These are phyloP conservation scores for Vitellaria paradoxa DNA, from an alignment of 179 eudicot genomes.

Conservation along the genomic window DNA sequence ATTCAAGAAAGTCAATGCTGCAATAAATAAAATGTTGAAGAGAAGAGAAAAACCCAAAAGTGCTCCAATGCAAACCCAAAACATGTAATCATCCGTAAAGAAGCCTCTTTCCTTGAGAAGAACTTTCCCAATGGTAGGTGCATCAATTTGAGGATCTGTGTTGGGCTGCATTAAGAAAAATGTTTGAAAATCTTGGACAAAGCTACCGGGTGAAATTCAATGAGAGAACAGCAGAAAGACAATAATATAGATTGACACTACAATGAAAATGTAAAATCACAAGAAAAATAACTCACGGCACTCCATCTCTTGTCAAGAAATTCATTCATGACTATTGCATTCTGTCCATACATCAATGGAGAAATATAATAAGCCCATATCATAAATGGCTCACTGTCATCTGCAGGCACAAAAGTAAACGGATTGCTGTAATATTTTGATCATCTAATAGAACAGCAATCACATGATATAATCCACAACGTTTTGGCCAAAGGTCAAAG, in stretches of 20 bases:
- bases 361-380: conserved; percentile 82
- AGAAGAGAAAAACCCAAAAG: neutral
- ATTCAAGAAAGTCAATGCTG: neutral
- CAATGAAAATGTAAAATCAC: neutral
- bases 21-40: neutral
- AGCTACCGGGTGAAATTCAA: neutral
- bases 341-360: conserved; percentile 86
- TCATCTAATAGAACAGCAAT: neutral
- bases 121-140: neutral
- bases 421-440: neutral
- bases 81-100: neutral
- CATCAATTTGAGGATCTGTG: no score
- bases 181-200: no score
- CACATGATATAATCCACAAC: neutral
- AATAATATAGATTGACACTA: neutral
- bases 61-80: neutral
- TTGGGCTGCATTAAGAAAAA: neutral
- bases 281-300: conserved; percentile 31
- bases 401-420: conserved; percentile 27
- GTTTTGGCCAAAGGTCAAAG: neutral
- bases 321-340: conserved; percentile 72
- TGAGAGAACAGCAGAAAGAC: neutral
- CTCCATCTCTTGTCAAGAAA: conserved; percentile 82
- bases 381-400: conserved; percentile 82
- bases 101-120: neutral